Base-by-base conservation (phyloP, 2,329 filamentous ascomycete species). In the Colletotrichum tropicicola region DNA sequence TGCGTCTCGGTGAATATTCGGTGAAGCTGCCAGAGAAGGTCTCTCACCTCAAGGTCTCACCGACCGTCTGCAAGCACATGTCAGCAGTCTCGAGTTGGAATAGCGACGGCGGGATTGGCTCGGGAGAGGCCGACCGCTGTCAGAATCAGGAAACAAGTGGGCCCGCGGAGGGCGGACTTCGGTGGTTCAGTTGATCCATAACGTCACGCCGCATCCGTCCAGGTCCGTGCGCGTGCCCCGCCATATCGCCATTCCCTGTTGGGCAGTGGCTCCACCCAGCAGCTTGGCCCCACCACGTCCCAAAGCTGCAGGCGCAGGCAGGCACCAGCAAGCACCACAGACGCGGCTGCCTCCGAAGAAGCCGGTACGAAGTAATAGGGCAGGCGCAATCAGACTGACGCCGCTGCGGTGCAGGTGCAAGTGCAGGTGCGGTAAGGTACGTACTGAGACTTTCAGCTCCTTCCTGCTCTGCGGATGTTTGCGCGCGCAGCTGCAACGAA, bases 61-160 rank as follows among this genome's bases (percentile, higher is more conserved):
- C 32, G 32, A 30, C 7, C 13, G 13, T 17, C 28, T 49, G 37
- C 37, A 41, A 21, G 37, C 30, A 12, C 43, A 39, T 57, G 54
- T 41, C 41, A 49, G 8, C 6, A n/a, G 28, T 6, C 32, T n/a
- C n/a, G n/a, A n/a, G n/a, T 32, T 56, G 30, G 6, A 32, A 32
- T 23, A 59, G 21, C 30, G 9, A 3, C 39, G 60, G 55, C 47
- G 55, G 55, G 55, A 64, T 64, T 64, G 55, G 60, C 48, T 43
- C 55, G 61, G 57, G 28, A 37, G 37, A 9, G 19, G 8, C 57
- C 56, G 48, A 37, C 45, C 12, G 4, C 7, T 15, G 4, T 17
- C 37, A 13, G 15, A 44, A 54, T 13, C 8, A 12, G 12, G 25
- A 7, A 8, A 45, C 10, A 32, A 43, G 2, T 35, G 43, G 48